Conservation (phyloP, 305 asterid species). For the Fraxinus greggii region DNA sequence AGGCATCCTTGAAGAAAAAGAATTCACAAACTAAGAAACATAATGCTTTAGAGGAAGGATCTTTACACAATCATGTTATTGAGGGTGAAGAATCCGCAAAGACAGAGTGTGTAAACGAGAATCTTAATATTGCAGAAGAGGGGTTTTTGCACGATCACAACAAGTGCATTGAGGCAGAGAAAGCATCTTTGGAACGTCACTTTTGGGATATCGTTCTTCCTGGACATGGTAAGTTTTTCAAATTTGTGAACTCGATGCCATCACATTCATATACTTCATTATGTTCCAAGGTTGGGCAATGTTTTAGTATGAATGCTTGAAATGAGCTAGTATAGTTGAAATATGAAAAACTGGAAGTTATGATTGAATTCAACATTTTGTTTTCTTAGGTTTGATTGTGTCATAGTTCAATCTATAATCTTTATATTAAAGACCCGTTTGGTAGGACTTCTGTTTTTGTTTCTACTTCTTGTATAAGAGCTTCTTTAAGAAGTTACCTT, state of each 20-base stretch:
- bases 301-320: not conserved
- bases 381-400: not conserved
- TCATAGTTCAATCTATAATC: not conserved
- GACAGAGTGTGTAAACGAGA: slow-evolving; percentile 27
- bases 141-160: slow-evolving; percentile 64
- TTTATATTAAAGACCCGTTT: no score
- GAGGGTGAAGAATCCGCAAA: slow-evolving; percentile 29
- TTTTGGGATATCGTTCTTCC: slow-evolving; percentile 63
- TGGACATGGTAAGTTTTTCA: slow-evolving; percentile 45
- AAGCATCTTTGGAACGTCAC: slow-evolving; percentile 24
- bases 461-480: not conserved
- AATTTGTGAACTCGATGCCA: not conserved
- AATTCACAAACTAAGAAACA: slow-evolving; percentile 31
- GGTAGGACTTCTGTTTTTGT: not conserved
- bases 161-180: slow-evolving; percentile 60
- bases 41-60: slow-evolving; percentile 32
- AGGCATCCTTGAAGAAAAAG: slow-evolving; percentile 42
- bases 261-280: not conserved
- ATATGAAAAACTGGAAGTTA: not conserved
- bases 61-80: slow-evolving; percentile 14
- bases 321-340: not conserved
- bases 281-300: not conserved
- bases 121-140: slow-evolving; percentile 48
- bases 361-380: not conserved
- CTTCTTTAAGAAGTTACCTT: no score